These are phyloP conservation scores for Microsporum canis DNA, from an alignment of 2,329 filamentous ascomycete genomes.

Conservation along the genomic window DNA sequence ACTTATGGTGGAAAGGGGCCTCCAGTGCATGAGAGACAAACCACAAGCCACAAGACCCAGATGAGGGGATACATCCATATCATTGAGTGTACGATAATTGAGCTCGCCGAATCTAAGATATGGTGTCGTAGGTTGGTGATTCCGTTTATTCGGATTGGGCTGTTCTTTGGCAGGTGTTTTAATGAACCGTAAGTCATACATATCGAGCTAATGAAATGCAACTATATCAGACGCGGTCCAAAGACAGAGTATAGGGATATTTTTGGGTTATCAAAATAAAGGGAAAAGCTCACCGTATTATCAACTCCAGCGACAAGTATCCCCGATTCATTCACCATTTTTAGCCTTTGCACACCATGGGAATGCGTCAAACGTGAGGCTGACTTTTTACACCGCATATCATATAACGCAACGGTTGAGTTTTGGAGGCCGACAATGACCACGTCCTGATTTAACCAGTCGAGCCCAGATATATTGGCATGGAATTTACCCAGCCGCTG, in stretches of 20 bases:
- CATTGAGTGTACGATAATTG: slow-evolving; percentile 18
- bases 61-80: slow-evolving; percentile 29
- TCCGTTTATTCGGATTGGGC: slow-evolving; percentile 20
- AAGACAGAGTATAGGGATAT: not conserved
- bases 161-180: slow-evolving; percentile 20
- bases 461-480: slow-evolving; percentile 22
- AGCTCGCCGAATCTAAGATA: slow-evolving; percentile 30
- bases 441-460: slow-evolving; percentile 29
- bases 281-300: slow-evolving; percentile 8
- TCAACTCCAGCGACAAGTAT: slow-evolving; percentile 21
- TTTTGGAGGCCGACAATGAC: slow-evolving; percentile 28
- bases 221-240: not conserved
- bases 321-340: slow-evolving; percentile 26
- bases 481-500: slow-evolving; percentile 17
- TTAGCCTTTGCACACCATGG: slow-evolving; percentile 26
- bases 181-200: slow-evolving; percentile 33
- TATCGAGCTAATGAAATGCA: slow-evolving; percentile 24
- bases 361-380: slow-evolving; percentile 26
- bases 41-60: slow-evolving; percentile 30
- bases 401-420: slow-evolving; percentile 27
- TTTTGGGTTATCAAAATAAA: not conserved
- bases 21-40: slow-evolving; percentile 14
- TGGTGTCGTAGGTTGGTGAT: slow-evolving; percentile 24
- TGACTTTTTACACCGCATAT: slow-evolving; percentile 25
- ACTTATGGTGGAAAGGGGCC: not conserved